These are phyloP conservation scores for Septoria linicola DNA, from an alignment of 2,329 filamentous ascomycete genomes.

Conservation along the genomic window DNA sequence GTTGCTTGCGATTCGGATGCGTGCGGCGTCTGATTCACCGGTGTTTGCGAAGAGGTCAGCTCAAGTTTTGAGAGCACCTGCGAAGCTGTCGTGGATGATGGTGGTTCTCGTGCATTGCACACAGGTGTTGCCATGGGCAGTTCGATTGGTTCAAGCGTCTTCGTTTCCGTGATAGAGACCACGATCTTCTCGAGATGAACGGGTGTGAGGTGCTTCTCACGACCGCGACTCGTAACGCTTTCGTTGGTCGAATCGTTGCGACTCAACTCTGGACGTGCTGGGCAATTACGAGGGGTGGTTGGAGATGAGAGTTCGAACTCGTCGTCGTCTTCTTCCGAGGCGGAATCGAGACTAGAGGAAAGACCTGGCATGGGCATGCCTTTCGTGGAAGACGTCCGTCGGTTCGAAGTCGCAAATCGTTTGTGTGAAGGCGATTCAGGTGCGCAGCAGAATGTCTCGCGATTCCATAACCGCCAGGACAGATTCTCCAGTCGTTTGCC, in stretches of 20 bases:
- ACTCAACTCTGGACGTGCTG: conserved; percentile 64
- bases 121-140: conserved; percentile 34
- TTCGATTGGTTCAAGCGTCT: conserved; percentile 61
- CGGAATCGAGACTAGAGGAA: conserved; percentile 49
- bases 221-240: conserved; percentile 62
- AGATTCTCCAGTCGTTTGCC: conserved; percentile 91
- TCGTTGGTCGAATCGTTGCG: conserved; percentile 69
- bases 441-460: conserved; percentile 87
- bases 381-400: conserved; percentile 27
- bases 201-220: conserved; percentile 87
- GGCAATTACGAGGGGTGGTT: conserved; percentile 55
- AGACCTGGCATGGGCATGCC: conserved; percentile 40
- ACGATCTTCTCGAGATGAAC: conserved; percentile 93
- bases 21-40: conserved; percentile 11
- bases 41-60: conserved; percentile 42
- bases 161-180: conserved; percentile 82
- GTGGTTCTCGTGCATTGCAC: conserved; percentile 17
- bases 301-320: conserved; percentile 45
- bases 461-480: conserved; percentile 92
- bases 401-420: conserved; percentile 19
- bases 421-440: conserved; percentile 43
- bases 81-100: conserved; percentile 24
- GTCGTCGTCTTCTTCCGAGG: conserved; percentile 39
- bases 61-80: conserved; percentile 40
- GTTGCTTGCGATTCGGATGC: conserved; percentile 24